phyloP scores from a whole-genome alignment of 257 asterid genomes.

The Schizonepeta tenuifolia region DNA sequence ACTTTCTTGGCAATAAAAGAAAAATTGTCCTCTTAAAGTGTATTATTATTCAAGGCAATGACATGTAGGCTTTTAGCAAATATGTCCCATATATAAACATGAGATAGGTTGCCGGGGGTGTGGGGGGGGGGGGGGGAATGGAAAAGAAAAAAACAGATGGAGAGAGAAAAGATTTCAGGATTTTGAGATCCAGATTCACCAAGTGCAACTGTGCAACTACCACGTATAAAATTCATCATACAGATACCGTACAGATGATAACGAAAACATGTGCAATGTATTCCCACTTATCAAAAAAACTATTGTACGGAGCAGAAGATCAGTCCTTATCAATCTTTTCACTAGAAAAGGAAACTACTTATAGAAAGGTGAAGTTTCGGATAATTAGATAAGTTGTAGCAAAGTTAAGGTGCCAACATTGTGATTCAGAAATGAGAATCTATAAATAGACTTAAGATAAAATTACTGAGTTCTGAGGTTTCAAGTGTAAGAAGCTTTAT shows the following conservation, averaged over 20 bases:
- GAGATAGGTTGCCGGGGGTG: no score
- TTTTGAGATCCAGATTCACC: slow-evolving; percentile 26
- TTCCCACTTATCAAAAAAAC: not conserved
- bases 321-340: not conserved
- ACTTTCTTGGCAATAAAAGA: not conserved
- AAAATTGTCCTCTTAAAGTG: slow-evolving; percentile 16
- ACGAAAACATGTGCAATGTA: not conserved
- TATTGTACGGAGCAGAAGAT: not conserved
- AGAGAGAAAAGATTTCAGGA: not conserved
- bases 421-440: not conserved
- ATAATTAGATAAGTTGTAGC: not conserved
- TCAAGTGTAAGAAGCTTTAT: not conserved
- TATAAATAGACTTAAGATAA: not conserved
- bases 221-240: not conserved
- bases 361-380: slow-evolving; percentile 5
- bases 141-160: not conserved
- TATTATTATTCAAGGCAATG: not conserved
- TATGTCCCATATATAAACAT: not conserved
- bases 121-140: not conserved
- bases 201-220: not conserved
- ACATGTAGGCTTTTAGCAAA: not conserved
- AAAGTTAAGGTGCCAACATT: not conserved
- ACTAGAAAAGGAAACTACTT: not conserved
- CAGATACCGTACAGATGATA: not conserved
- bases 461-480: not conserved